Percentiles rank a stretch among this genome's conserved stretches.
These are phyloP conservation scores for Ganoderma lingzhi DNA, from an alignment of 1,284 basidiomycete genomes.

Conservation along the genomic window DNA sequence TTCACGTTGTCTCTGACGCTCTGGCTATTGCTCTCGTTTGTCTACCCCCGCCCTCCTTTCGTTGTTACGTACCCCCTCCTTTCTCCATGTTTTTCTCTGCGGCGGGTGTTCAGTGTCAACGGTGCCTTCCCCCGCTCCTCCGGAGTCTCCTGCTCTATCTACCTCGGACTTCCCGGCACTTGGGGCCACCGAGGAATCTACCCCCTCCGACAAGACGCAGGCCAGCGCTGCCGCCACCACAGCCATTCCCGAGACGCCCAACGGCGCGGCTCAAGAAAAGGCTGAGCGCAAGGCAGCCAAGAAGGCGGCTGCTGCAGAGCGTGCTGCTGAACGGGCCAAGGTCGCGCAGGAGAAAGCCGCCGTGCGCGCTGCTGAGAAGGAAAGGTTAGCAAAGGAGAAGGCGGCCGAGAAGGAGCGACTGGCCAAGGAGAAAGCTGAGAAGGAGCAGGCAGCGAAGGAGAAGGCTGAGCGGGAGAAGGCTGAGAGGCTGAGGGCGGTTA, in stretches of 20 bases:
- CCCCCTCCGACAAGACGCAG: constrained; percentile 41
- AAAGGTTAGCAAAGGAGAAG: constrained; percentile 53
- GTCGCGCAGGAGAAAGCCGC: constrained; percentile 61
- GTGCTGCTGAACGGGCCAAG: constrained; percentile 63
- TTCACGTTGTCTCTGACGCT: neutral
- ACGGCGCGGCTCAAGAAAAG: constrained; percentile 51
- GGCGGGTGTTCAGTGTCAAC: constrained; percentile 50
- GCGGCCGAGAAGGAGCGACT: constrained; percentile 56
- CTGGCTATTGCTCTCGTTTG: neutral
- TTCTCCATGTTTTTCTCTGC: constrained; percentile 35
- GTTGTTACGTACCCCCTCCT: constrained; percentile 36
- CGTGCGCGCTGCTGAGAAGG: constrained; percentile 58
- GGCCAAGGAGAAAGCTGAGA: constrained; percentile 52
- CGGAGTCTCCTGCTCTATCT: constrained; percentile 56
- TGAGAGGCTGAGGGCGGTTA: constrained; percentile 50
- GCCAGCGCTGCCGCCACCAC: constrained; percentile 29
- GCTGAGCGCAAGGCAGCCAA: constrained; percentile 64
- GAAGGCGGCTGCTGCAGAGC: constrained; percentile 66
- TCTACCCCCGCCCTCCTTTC: neutral
- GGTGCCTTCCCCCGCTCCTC: constrained; percentile 53
- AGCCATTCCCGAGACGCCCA: constrained; percentile 33
- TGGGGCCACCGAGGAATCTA: constrained; percentile 41
- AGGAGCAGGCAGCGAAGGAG: constrained; percentile 47
- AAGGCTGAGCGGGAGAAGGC: constrained; percentile 48
- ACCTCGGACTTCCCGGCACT: constrained; percentile 75